A percentile compares a stretch with the other conserved stretches of the same genome.
phyloP scores from a whole-genome alignment of 495 filamentous ascomycete species.

The Aspergillus leporis region DNA sequence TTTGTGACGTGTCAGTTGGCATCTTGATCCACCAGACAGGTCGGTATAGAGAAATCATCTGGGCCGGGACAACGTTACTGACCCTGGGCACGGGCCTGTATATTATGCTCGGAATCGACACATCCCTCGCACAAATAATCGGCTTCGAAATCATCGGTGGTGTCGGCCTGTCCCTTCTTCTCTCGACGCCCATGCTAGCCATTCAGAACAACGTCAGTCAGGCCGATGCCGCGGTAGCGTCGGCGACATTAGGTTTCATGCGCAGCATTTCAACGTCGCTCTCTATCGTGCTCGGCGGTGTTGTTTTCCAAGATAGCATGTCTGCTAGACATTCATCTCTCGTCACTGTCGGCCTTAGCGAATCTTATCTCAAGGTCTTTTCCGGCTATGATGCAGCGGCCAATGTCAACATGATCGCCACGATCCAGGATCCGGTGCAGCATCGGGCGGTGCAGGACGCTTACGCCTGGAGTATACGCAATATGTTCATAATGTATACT shows the following conservation, averaged over 20 bases:
- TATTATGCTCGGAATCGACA: conserved; percentile 52
- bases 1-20: conserved; percentile 50
- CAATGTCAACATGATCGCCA: neutral
- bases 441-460: conserved; percentile 35
- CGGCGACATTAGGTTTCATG: conserved; percentile 38
- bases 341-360: neutral
- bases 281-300: conserved; percentile 66
- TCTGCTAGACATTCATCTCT: neutral
- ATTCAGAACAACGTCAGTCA: conserved; percentile 36
- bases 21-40: conserved; percentile 53
- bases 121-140: conserved; percentile 61
- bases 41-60: conserved; percentile 53
- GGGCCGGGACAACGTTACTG: conserved; percentile 56
- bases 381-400: conserved; percentile 7
- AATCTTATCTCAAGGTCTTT: neutral
- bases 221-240: conserved; percentile 38
- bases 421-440: neutral
- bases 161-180: conserved; percentile 64
- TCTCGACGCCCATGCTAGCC: conserved; percentile 52
- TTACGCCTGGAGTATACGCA: conserved; percentile 43
- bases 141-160: conserved; percentile 50
- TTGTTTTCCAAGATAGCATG: conserved; percentile 55
- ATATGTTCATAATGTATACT: conserved; percentile 52
- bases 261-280: conserved; percentile 40
- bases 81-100: conserved; percentile 66